A percentile compares a stretch with the other conserved stretches of the same genome.
These are phyloP conservation scores for Xenosphaeropsis pyriputrescens DNA, from an alignment of 2,329 filamentous ascomycete genomes.

Conservation along the genomic window DNA sequence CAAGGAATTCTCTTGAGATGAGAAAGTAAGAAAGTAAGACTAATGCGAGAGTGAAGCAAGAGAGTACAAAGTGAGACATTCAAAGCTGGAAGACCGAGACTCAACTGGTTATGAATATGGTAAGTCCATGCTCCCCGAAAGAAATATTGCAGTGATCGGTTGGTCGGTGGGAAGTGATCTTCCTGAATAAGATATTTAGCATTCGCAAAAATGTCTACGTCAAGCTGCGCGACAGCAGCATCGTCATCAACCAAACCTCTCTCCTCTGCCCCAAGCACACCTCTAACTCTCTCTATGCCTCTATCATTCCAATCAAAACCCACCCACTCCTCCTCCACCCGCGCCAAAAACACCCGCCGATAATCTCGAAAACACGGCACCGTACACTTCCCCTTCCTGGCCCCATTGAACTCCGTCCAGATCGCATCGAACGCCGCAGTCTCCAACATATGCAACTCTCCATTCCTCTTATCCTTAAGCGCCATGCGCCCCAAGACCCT, in stretches of 20 bases:
- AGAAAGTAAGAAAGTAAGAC: not conserved
- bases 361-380: conserved; percentile 39
- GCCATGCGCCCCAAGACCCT: conserved; percentile 38
- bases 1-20: too few species aligned
- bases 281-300: too few species aligned
- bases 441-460: conserved; percentile 40
- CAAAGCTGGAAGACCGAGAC: conserved; percentile 9
- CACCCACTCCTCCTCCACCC: conserved; percentile 7
- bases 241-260: conserved; percentile 6
- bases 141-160: conserved; percentile 38
- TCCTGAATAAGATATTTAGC: conserved; percentile 29
- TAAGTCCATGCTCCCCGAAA: conserved; percentile 41
- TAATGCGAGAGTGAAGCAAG: not conserved
- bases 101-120: conserved; percentile 40
- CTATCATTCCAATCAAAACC: conserved; percentile 15
- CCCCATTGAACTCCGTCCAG: conserved; percentile 41
- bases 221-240: conserved; percentile 5
- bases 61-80: conserved; percentile 1
- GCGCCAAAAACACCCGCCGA: conserved; percentile 32
- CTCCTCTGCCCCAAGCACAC: conserved; percentile 1
- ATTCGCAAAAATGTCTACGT: conserved; percentile 15
- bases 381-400: conserved; percentile 32
- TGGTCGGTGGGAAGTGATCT: conserved; percentile 38
- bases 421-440: conserved; percentile 40
- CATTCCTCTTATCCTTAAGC: conserved; percentile 36